These are phyloP conservation scores for Paragyromitra xinjiangensis DNA, from an alignment of 495 filamentous ascomycete genomes.

Conservation along the genomic window DNA sequence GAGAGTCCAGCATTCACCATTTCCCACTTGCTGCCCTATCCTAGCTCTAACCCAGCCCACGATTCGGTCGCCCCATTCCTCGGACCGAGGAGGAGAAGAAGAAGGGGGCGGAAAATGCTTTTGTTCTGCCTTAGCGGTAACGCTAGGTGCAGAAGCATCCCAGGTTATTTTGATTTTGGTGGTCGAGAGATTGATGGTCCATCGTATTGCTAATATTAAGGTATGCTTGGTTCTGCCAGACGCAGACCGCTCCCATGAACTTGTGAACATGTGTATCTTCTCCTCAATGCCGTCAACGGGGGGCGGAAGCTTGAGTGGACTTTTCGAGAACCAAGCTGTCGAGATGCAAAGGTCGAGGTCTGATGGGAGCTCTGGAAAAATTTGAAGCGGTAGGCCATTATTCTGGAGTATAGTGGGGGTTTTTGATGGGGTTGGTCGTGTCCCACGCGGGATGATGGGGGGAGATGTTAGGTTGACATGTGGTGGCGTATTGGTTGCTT, in stretches of 20 bases:
- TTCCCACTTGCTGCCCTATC: conserved; percentile 59
- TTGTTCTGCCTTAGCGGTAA: conserved; percentile 59
- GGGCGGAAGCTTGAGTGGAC: conserved; percentile 56
- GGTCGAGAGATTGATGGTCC: conserved; percentile 58
- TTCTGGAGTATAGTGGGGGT: conserved; percentile 35
- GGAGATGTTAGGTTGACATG: conserved; percentile 19
- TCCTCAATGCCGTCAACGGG: conserved; percentile 51
- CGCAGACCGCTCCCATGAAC: conserved; percentile 53
- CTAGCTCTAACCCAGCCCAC: conserved; percentile 57
- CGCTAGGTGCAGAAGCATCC: conserved; percentile 59
- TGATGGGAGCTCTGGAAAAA: conserved; percentile 47
- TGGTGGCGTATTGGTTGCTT: conserved; percentile 24
- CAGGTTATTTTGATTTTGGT: conserved; percentile 60
- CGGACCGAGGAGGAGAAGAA: conserved; percentile 39
- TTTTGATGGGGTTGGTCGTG: conserved; percentile 38
- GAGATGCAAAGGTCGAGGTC: conserved; percentile 60
- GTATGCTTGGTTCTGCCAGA: conserved; percentile 58
- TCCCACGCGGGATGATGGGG: conserved; percentile 39
- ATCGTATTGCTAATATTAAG: conserved; percentile 56
- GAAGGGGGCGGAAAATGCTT: conserved; percentile 59
- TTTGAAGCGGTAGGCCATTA: conserved; percentile 42
- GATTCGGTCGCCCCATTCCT: conserved; percentile 56
- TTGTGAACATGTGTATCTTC: conserved; percentile 46
- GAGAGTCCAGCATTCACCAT: conserved; percentile 63
- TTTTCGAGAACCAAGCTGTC: conserved; percentile 59